These are phyloP conservation scores for Candida tetrigidarum DNA, from an alignment of 1,139 yeast genomes.

Conservation along the genomic window DNA sequence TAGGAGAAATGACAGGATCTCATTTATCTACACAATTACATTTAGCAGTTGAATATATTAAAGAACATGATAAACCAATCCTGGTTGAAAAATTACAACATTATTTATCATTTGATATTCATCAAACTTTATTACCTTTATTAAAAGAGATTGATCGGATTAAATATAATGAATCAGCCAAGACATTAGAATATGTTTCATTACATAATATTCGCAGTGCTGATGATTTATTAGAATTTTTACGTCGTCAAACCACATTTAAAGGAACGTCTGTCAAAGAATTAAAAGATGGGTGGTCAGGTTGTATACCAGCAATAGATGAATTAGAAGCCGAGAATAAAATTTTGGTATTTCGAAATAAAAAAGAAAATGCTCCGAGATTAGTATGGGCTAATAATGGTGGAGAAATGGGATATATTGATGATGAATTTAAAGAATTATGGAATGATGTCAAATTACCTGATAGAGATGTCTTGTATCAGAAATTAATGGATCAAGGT, in stretches of 20 bases:
- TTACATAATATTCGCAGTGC: conserved; percentile 85
- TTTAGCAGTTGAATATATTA: conserved; percentile 87
- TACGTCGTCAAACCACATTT: conserved; percentile 83
- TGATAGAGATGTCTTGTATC: conserved; percentile 73
- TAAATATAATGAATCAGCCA: conserved; percentile 57
- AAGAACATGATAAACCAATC: conserved; percentile 70
- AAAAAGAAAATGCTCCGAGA: conserved; percentile 90
- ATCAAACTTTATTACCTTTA: conserved; percentile 63
- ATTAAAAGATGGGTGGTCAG: conserved; percentile 95
- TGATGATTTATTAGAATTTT: conserved; percentile 72
- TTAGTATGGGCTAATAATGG: conserved; percentile 90
- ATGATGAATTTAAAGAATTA: conserved; percentile 79
- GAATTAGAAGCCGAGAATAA: conserved; percentile 77
- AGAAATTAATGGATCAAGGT: conserved; percentile 77
- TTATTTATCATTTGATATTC: conserved; percentile 54
- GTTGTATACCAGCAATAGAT: conserved; percentile 78
- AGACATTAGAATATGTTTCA: conserved; percentile 85
- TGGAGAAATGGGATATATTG: conserved; percentile 73
- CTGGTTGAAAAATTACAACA: conserved; percentile 62
- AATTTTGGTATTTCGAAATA: conserved; percentile 82
- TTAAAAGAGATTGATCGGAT: conserved; percentile 78
- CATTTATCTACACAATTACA: conserved; percentile 82
- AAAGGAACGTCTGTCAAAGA: conserved; percentile 90
- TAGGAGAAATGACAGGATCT: conserved; percentile 46
- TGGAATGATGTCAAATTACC: conserved; percentile 87